phyloP scores from a whole-genome alignment of 352 stramenopile species.

The Pythium dissotocum region DNA sequence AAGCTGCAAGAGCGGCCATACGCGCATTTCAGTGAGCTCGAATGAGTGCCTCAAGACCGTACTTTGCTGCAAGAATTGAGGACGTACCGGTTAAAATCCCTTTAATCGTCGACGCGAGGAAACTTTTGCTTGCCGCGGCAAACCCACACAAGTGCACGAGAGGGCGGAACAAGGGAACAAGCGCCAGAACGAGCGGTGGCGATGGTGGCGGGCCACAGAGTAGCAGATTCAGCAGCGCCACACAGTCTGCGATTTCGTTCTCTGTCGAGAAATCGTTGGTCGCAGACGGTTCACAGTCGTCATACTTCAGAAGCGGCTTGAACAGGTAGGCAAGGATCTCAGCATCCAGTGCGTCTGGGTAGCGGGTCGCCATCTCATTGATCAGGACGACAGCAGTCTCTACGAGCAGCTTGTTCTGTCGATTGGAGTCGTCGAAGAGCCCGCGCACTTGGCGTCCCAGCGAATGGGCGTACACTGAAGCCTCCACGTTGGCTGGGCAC shows the following conservation, averaged over 20 bases:
- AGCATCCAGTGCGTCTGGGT: slow-evolving; percentile 46
- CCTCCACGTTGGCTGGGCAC: slow-evolving; percentile 47
- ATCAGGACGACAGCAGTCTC: slow-evolving; percentile 70
- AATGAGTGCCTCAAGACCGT: not conserved
- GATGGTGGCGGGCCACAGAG: slow-evolving; percentile 71
- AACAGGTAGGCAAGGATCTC: slow-evolving; percentile 62
- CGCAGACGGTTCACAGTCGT: slow-evolving; percentile 24
- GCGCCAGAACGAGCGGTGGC: slow-evolving; percentile 46
- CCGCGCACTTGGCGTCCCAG: slow-evolving; percentile 57
- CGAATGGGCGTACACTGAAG: slow-evolving; percentile 42
- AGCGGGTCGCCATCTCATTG: slow-evolving; percentile 51
- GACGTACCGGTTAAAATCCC: slow-evolving; percentile 50
- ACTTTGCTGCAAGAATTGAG: not conserved
- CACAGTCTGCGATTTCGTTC: slow-evolving; percentile 46
- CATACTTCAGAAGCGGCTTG: slow-evolving; percentile 62
- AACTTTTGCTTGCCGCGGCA: slow-evolving; percentile 63
- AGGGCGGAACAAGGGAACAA: slow-evolving; percentile 73
- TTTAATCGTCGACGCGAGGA: slow-evolving; percentile 48
- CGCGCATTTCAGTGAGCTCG: not conserved
- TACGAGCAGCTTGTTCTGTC: slow-evolving; percentile 66
- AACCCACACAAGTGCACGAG: slow-evolving; percentile 78
- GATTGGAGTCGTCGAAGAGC: slow-evolving; percentile 50
- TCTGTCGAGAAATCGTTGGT: slow-evolving; percentile 31
- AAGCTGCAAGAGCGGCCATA: slow-evolving; percentile 22
- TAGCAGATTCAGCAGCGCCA: slow-evolving; percentile 55